Percentiles rank a stretch among this genome's conserved stretches.
phyloP scores from a whole-genome alignment of 2,329 filamentous ascomycete genomes.

The Aspergillus sp. region DNA sequence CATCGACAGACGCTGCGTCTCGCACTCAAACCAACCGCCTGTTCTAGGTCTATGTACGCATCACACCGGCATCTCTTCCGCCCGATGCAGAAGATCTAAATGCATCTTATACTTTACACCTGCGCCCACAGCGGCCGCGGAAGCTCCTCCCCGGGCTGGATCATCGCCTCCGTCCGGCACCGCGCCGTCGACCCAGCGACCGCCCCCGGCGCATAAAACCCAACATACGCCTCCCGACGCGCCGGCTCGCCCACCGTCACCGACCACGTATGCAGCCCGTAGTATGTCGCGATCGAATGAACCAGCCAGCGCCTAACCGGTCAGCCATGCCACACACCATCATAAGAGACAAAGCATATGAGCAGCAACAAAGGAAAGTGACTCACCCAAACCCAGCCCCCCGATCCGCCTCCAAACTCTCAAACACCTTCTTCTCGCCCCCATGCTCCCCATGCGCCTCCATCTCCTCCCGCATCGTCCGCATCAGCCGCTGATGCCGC shows the following conservation, averaged over 20 bases:
- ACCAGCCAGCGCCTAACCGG: constrained; percentile 77
- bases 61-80: too few species aligned
- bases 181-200: constrained; percentile 16
- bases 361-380: not conserved
- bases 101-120: constrained; percentile 22
- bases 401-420: constrained; percentile 72
- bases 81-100: too few species aligned
- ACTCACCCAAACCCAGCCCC: constrained; percentile 77
- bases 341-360: not conserved
- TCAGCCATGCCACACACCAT: not conserved
- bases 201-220: constrained; percentile 49
- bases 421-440: constrained; percentile 72
- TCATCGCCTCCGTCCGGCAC: constrained; percentile 27
- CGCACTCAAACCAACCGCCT: too few species aligned
- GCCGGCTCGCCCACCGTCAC: constrained; percentile 69
- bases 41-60: too few species aligned
- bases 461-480: constrained; percentile 42
- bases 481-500: constrained; percentile 52
- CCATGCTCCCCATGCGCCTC: constrained; percentile 43
- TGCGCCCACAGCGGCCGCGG: constrained; percentile 39
- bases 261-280: constrained; percentile 81
- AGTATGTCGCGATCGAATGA: constrained; percentile 88
- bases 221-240: constrained; percentile 79
- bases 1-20: too few species aligned
- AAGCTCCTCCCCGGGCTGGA: constrained; percentile 36